These are phyloP conservation scores for Colletotrichum sp. DNA, from an alignment of 2,329 filamentous ascomycete genomes.

Conservation along the genomic window DNA sequence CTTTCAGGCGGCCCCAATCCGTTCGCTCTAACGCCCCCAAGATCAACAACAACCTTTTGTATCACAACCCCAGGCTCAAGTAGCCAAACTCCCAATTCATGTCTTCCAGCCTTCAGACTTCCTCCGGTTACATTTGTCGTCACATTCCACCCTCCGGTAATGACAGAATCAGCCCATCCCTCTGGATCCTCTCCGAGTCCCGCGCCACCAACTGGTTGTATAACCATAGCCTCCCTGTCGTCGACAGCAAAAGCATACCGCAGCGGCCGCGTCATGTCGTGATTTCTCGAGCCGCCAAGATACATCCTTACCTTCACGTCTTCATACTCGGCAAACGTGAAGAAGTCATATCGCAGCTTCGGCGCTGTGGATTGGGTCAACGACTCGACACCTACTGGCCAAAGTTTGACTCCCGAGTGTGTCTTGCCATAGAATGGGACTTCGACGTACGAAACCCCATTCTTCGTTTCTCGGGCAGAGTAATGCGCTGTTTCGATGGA, in stretches of 20 bases:
- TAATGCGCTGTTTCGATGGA: neutral
- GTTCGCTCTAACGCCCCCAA: neutral
- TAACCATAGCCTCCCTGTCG: accelerated
- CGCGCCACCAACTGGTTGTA: neutral
- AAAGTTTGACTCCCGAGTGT: neutral
- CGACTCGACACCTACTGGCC: neutral
- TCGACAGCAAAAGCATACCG: neutral
- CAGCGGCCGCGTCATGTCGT: neutral
- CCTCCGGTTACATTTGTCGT: accelerated
- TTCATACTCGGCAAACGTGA: accelerated
- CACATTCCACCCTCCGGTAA: neutral
- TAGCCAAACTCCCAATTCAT: neutral
- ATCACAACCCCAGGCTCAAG: neutral
- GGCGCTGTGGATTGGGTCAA: neutral
- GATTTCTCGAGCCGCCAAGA: neutral
- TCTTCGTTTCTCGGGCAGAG: neutral
- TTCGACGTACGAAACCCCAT: neutral
- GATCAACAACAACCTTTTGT: neutral
- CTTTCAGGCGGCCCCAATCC: neutral
- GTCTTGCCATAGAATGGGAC: neutral
- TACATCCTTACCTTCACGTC: neutral
- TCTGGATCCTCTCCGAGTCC: neutral
- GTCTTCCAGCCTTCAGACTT: neutral
- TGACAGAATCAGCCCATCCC: neutral
- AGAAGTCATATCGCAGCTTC: neutral